Conservation (phyloP, 2,329 filamentous ascomycete species). For the Fonsecaea erecta region DNA sequence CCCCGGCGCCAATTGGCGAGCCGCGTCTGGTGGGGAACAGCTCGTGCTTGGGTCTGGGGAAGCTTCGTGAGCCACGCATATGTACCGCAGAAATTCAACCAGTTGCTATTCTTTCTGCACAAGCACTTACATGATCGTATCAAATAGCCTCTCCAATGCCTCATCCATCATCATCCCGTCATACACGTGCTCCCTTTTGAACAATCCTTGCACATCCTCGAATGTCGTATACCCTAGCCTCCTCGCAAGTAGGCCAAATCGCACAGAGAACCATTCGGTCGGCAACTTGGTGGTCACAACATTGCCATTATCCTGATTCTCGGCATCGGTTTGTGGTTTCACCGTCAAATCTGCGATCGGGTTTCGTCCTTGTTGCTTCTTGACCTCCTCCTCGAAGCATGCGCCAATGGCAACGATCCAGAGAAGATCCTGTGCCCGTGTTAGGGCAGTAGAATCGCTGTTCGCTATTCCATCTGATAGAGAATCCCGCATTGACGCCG, state of each 20-base stretch:
- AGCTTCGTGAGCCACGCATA: background rate
- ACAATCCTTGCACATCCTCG: background rate
- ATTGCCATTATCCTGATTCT: background rate
- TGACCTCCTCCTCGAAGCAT: slow-evolving; percentile 13
- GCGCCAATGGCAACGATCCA: slow-evolving; percentile 15
- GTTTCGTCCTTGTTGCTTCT: background rate
- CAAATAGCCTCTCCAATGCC: background rate
- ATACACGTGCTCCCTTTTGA: background rate
- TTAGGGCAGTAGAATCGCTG: background rate
- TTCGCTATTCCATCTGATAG: background rate
- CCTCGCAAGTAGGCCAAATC: background rate
- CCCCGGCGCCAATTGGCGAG: background rate
- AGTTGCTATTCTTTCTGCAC: background rate
- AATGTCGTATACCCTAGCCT: slow-evolving; percentile 1
- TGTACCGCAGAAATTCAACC: background rate
- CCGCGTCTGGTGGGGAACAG: background rate
- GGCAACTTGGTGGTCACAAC: background rate
- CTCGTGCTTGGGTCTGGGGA: background rate
- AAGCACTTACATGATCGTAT: background rate
- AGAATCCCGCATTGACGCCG: background rate
- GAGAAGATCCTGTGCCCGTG: slow-evolving; percentile 7
- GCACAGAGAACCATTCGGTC: slow-evolving; percentile 5
- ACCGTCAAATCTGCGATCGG: background rate
- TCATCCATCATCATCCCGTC: slow-evolving; percentile 13
- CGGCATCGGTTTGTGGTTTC: background rate